Evolutionary conservation across 805 yeast genomes (phyloP).

Genomic region (Yamadazyma olivae): DNA sequence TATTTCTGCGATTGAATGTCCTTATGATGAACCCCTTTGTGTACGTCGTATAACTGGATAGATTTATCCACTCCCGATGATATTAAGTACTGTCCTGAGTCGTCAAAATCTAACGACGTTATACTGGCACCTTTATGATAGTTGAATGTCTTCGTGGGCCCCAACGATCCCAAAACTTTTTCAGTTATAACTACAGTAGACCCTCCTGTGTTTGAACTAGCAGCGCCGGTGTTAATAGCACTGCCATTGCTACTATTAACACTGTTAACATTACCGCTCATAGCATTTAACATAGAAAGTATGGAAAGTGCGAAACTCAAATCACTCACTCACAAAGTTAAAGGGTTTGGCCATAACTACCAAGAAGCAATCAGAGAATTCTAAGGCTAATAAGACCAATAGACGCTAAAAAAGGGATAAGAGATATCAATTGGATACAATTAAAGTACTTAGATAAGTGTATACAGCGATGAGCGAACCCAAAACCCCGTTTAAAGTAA

Average conservation of each 20-base stretch:
- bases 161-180: constrained; percentile 13
- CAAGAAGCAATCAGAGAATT: not conserved
- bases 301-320: constrained; percentile 1
- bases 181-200: constrained; percentile 4
- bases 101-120: constrained; percentile 77
- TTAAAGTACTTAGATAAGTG: too few species aligned
- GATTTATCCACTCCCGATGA: constrained; percentile 79
- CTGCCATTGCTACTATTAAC: too few species aligned
- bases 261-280: too few species aligned
- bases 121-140: constrained; percentile 53
- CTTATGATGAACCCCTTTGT: constrained; percentile 64
- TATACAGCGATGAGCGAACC: constrained; percentile 7
- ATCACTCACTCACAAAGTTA: not conserved
- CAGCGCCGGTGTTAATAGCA: too few species aligned
- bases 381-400: too few species aligned
- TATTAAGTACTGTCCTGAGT: constrained; percentile 72
- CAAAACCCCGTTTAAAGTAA: constrained; percentile 58
- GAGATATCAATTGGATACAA: too few species aligned
- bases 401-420: too few species aligned
- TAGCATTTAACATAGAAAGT: too few species aligned
- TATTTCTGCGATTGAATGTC: constrained; percentile 83
- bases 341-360: not conserved
- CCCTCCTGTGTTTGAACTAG: not conserved
- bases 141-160: constrained; percentile 47
- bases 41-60: constrained; percentile 76